Conservation (phyloP, 805 yeast genomes). For the Barnettozyma botsteinii region DNA sequence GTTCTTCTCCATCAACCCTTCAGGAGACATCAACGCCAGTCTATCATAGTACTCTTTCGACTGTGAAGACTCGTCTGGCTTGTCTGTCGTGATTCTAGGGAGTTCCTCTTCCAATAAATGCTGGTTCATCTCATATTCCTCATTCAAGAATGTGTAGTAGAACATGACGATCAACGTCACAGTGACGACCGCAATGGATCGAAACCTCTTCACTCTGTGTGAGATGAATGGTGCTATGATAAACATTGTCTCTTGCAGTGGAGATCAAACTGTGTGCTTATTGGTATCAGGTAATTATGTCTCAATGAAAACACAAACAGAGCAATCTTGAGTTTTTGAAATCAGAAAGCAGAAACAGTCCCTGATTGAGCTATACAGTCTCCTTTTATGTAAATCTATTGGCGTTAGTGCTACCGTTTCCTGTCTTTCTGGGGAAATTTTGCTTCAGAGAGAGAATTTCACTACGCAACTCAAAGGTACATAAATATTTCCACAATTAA, state of each 20-base stretch:
- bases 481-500: too few species aligned
- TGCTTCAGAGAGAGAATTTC: too few species aligned
- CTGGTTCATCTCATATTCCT: constrained; percentile 21
- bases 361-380: too few species aligned
- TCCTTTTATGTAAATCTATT: too few species aligned
- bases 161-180: constrained; percentile 19
- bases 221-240: background rate
- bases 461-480: too few species aligned
- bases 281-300: too few species aligned
- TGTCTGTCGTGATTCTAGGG: constrained; percentile 18
- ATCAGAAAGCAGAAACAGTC: too few species aligned
- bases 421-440: too few species aligned
- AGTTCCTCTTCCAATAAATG: constrained; percentile 21
- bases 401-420: too few species aligned
- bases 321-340: too few species aligned
- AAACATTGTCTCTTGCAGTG: background rate
- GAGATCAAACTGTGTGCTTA: too few species aligned
- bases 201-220: constrained; percentile 16
- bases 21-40: constrained; percentile 2
- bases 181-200: constrained; percentile 13
- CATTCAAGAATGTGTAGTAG: constrained; percentile 25
- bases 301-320: too few species aligned
- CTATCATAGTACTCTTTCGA: constrained; percentile 4
- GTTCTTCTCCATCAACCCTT: constrained; percentile 29
- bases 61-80: constrained; percentile 1